These are phyloP conservation scores for Boletus chippewaensis DNA, from an alignment of 1,284 basidiomycete species.

Conservation along the genomic window DNA sequence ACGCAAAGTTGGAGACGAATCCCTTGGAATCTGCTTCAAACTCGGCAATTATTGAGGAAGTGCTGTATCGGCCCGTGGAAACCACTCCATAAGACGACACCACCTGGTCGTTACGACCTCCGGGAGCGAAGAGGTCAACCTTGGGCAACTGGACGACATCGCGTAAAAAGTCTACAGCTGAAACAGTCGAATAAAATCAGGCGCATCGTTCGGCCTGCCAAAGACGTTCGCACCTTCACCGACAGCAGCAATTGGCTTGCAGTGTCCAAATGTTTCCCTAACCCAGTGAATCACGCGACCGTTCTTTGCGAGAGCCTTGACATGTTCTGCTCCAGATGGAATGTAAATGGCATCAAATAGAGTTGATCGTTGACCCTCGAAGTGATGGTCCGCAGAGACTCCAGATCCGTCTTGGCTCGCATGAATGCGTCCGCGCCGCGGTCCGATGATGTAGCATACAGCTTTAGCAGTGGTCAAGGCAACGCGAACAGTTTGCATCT, in stretches of 20 bases:
- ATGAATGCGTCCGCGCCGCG: constrained; percentile 55
- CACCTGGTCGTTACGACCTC: constrained; percentile 35
- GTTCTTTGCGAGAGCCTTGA: constrained; percentile 44
- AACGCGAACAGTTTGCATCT: constrained; percentile 52
- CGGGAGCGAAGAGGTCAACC: constrained; percentile 36
- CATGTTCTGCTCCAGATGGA: constrained; percentile 55
- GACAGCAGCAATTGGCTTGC: constrained; percentile 69
- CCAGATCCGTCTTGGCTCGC: constrained; percentile 35
- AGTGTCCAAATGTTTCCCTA: constrained; percentile 74
- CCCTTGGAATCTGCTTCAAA: constrained; percentile 43
- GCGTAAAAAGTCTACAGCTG: constrained; percentile 46
- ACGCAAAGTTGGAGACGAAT: constrained; percentile 54
- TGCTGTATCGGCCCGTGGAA: constrained; percentile 46
- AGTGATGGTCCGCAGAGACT: constrained; percentile 59
- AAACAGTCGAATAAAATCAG: constrained; percentile 6
- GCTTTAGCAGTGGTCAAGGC: constrained; percentile 49
- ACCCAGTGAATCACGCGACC: constrained; percentile 66
- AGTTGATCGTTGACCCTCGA: constrained; percentile 72
- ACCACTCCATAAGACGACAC: constrained; percentile 56
- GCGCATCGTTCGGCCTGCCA: background rate
- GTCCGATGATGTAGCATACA: constrained; percentile 62
- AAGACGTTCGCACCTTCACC: constrained; percentile 44
- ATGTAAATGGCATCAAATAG: constrained; percentile 75
- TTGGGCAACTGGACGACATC: constrained; percentile 43
- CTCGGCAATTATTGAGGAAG: constrained; percentile 36